phyloP scores from a whole-genome alignment of 2,329 filamentous ascomycete species.

The Capronia americana region DNA sequence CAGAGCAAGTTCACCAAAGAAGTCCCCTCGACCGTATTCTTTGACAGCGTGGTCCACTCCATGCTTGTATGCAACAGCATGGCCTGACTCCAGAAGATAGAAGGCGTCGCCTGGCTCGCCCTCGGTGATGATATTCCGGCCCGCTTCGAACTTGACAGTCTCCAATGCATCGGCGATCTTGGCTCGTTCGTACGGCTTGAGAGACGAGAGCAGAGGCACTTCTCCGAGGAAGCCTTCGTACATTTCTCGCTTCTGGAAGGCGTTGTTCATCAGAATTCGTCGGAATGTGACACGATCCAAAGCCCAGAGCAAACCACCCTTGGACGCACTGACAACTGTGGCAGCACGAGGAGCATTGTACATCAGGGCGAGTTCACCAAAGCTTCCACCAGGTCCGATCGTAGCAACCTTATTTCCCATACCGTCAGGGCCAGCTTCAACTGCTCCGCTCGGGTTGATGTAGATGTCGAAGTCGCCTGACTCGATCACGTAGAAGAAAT shows the following conservation, averaged over 20 bases:
- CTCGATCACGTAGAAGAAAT: constrained; percentile 98
- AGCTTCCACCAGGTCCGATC: constrained; percentile 87
- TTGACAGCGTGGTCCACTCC: constrained; percentile 74
- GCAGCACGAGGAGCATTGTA: constrained; percentile 97
- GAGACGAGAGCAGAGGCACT: constrained; percentile 79
- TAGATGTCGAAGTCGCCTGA: constrained; percentile 89
- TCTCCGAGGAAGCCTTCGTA: constrained; percentile 97
- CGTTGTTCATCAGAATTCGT: constrained; percentile 96
- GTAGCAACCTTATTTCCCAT: constrained; percentile 81
- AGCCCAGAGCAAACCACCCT: constrained; percentile 84
- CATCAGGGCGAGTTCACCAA: constrained; percentile 97
- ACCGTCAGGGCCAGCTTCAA: constrained; percentile 81
- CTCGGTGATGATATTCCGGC: constrained; percentile 85
- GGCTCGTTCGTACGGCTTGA: constrained; percentile 91
- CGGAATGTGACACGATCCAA: constrained; percentile 96
- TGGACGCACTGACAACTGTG: constrained; percentile 83
- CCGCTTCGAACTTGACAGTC: constrained; percentile 81
- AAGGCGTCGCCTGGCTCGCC: constrained; percentile 92
- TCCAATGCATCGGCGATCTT: constrained; percentile 98
- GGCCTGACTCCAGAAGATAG: constrained; percentile 85
- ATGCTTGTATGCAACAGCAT: constrained; percentile 85
- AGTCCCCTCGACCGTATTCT: constrained; percentile 87
- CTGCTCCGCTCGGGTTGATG: constrained; percentile 77
- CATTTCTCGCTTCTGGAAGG: constrained; percentile 93
- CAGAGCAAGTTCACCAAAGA: constrained; percentile 93